Percentiles rank a stretch among this genome's conserved stretches.
Conservation (phyloP, 495 filamentous ascomycete genomes). For the Trypethelium eluteriae region DNA sequence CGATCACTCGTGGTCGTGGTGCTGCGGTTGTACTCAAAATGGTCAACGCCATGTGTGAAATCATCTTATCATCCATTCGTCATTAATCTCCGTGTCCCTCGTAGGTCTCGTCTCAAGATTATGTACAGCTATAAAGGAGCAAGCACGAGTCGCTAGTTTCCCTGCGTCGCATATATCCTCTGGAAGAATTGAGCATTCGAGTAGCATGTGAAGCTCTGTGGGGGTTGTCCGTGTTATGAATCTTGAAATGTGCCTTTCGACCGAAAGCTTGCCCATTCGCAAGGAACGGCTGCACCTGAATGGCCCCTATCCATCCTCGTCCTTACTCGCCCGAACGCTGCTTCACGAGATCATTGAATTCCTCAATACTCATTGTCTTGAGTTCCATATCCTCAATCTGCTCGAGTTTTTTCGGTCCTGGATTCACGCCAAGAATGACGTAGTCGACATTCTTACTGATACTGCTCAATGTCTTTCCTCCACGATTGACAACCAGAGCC, state of each 20-base stretch:
- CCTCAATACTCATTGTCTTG: background rate
- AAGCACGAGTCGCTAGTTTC: background rate
- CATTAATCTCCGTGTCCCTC: background rate
- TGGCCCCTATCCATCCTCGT: too few species aligned
- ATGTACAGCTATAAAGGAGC: background rate
- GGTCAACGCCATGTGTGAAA: too few species aligned
- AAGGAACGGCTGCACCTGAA: background rate
- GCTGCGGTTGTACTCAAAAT: too few species aligned
- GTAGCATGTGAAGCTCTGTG: too few species aligned
- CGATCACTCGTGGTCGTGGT: too few species aligned
- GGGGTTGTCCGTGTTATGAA: too few species aligned
- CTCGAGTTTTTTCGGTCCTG: slow-evolving; percentile 12
- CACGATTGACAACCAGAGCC: background rate
- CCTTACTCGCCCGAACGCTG: background rate
- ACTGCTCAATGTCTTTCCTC: slow-evolving; percentile 1
- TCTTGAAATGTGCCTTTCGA: background rate
- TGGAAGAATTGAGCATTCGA: background rate
- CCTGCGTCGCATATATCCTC: background rate
- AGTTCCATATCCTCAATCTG: slow-evolving; percentile 4
- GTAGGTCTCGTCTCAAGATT: too few species aligned
- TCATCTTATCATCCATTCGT: background rate
- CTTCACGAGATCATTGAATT: slow-evolving; percentile 1
- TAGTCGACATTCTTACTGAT: slow-evolving; percentile 12
- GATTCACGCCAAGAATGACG: slow-evolving; percentile 5
- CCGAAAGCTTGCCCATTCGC: background rate